Evolutionary conservation across 2,329 filamentous ascomycete genomes (phyloP).

Genomic region (Colletotrichum tropicicola): DNA sequence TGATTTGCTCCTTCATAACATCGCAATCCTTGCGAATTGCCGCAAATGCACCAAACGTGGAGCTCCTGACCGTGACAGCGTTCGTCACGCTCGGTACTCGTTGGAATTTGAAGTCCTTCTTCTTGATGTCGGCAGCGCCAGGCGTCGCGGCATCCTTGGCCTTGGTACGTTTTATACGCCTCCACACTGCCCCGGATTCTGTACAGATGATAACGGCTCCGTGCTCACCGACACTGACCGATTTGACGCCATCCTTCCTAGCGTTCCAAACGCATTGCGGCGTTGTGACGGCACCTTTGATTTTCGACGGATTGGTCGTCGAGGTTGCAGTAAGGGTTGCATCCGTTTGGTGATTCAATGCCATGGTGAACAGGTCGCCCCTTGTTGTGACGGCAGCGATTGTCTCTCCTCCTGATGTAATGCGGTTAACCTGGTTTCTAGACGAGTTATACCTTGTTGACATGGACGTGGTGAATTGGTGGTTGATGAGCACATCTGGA

Average conservation of each 20-base stretch:
- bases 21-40: conserved; percentile 86
- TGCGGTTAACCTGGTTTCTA: conserved; percentile 75
- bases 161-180: conserved; percentile 82
- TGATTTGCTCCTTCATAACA: conserved; percentile 77
- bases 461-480: conserved; percentile 73
- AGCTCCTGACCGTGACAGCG: conserved; percentile 85
- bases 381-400: conserved; percentile 87
- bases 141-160: conserved; percentile 71
- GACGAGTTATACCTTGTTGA: conserved; percentile 71
- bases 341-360: conserved; percentile 75
- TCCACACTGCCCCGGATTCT: conserved; percentile 92
- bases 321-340: conserved; percentile 69
- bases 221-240: conserved; percentile 89
- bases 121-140: conserved; percentile 63
- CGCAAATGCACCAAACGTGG: conserved; percentile 88
- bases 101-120: conserved; percentile 95
- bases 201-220: conserved; percentile 96
- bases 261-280: conserved; percentile 90
- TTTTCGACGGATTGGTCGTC: conserved; percentile 92
- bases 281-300: conserved; percentile 80
- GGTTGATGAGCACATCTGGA: conserved; percentile 74
- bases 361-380: conserved; percentile 89
- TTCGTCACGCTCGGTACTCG: conserved; percentile 88
- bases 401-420: conserved; percentile 88
- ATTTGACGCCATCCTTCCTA: conserved; percentile 85